Evolutionary conservation across 345 rosid species (phyloP).

Genomic region (Eucalyptus victrix): DNA sequence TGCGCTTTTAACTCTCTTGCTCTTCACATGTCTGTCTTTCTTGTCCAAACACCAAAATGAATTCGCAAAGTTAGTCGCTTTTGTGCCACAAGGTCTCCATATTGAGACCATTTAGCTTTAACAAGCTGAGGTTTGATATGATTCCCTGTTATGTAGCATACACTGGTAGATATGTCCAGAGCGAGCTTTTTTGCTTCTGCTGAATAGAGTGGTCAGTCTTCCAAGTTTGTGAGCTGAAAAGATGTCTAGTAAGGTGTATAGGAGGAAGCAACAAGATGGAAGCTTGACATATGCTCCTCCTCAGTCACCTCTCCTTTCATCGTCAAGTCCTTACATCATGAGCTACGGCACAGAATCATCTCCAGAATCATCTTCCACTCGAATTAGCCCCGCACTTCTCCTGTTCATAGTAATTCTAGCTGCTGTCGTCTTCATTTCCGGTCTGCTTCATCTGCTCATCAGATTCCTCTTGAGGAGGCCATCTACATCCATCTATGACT

Average conservation of each 20-base stretch:
- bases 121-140: not conserved
- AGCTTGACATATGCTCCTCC: conserved; percentile 12
- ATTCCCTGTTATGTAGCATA: not conserved
- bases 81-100: not conserved
- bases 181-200: not conserved
- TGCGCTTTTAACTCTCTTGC: not conserved
- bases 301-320: not conserved
- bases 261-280: conserved; percentile 1
- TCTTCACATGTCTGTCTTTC: not conserved
- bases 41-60: not conserved
- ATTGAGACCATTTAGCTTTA: not conserved
- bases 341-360: conserved; percentile 5
- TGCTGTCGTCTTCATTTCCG: conserved; percentile 35
- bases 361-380: conserved; percentile 9
- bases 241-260: conserved; percentile 12
- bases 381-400: conserved; percentile 38
- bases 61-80: not conserved
- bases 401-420: conserved; percentile 37
- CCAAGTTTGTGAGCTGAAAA: not conserved
- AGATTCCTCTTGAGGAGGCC: conserved; percentile 30
- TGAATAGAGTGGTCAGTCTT: not conserved
- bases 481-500: conserved; percentile 24
- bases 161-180: not conserved
- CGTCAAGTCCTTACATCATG: not conserved
- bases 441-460: conserved; percentile 48